These are phyloP conservation scores for Russula griseocarnosa DNA, from an alignment of 768 basidiomycete genomes.

Conservation along the genomic window DNA sequence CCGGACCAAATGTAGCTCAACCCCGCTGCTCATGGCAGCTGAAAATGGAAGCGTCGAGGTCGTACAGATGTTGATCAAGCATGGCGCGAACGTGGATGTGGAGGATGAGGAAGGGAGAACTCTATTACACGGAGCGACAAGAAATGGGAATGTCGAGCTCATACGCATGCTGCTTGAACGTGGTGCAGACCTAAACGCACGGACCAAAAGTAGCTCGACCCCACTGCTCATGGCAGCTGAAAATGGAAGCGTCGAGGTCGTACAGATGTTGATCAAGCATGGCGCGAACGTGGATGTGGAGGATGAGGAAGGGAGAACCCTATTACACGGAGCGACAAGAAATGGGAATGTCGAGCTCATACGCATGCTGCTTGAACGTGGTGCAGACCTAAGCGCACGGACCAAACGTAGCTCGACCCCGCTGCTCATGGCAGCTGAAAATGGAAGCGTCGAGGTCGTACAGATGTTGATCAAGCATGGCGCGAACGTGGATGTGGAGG, in stretches of 20 bases:
- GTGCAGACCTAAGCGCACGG: too few species aligned
- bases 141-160: rapidly evolving
- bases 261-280: neutral
- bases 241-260: neutral
- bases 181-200: neutral
- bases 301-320: too few species aligned
- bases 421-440: too few species aligned
- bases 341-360: too few species aligned
- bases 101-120: neutral
- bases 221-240: too few species aligned
- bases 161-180: neutral
- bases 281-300: too few species aligned
- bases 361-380: neutral
- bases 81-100: neutral
- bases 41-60: neutral
- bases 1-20: neutral
- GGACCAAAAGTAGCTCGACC: too few species aligned
- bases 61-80: neutral
- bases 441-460: too few species aligned
- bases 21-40: neutral
- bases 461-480: too few species aligned
- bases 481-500: too few species aligned
- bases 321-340: too few species aligned
- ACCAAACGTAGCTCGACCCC: too few species aligned
- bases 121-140: neutral